Base-by-base conservation (phyloP, 2,329 filamentous ascomycete species). In the Hypoxylon sp. region DNA sequence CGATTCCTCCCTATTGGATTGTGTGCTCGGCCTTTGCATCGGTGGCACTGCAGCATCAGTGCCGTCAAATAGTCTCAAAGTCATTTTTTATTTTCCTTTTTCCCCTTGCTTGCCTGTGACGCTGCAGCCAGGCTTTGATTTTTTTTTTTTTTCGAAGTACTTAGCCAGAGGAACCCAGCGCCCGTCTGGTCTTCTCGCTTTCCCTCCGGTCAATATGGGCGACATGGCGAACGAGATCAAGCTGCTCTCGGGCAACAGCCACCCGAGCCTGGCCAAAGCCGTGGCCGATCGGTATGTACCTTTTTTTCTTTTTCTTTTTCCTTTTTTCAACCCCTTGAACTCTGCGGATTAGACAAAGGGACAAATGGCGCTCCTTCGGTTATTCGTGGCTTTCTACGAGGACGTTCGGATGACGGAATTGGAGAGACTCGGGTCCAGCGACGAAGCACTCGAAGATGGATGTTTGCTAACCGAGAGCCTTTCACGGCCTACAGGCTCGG, bases 401-500 rank as follows among this genome's bases (percentile, higher is more conserved):
- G 32, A 49, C 42, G 33, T 44, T 32, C 44, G 30, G 28, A 62
- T 62, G 57, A 60, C 61, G 64, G 48, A 62, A 64, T 67, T 60
- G 57, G 50, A 60, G 50, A 52, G 38, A 60, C 6, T 48, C 57
- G 7, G 55, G 8, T 40, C 26, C 32, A 11, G 12, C 53, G 50
- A 64, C 54, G 50, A 57, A 54, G 26, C 28, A 30, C 59, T 48
- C 52, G 36, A 52, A 52, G 12, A 63, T 59, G 50, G 30, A 54
- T 22, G 57, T 55, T 57, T 12, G 61, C 66, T 63, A 67, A 70
- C 49, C 30, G 70, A 40, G 24, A 65, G 36, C 38, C 32, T 44
- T 45, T 38, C 38, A 48, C 58, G 3, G 49, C 36, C 48, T 66
- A 56, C 77, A 93, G 91, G 75, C 85, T 93, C 65, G 91, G 91